Evolutionary conservation across 1,139 yeast genomes (phyloP).

Genomic region (Magnusiomyces sp.): DNA sequence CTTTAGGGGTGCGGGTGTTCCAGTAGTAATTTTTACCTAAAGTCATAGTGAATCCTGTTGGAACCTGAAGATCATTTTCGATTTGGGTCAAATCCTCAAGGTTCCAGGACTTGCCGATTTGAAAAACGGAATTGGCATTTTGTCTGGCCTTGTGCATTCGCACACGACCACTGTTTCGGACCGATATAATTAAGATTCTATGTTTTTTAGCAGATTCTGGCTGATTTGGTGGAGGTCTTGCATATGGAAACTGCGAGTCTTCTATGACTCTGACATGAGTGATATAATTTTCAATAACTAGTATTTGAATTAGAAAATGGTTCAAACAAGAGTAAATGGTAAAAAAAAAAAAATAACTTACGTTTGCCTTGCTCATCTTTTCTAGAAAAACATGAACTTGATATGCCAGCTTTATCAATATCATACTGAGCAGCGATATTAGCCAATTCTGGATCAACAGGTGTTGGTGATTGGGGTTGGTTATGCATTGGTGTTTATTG

Average conservation of each 20-base stretch:
- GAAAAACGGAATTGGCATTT: slow-evolving; percentile 64
- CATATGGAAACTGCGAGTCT: slow-evolving; percentile 23
- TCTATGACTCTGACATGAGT: slow-evolving; percentile 48
- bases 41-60: slow-evolving; percentile 41
- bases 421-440: slow-evolving; percentile 45
- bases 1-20: slow-evolving; percentile 65
- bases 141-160: slow-evolving; percentile 81
- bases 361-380: slow-evolving; percentile 21
- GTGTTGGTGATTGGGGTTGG: neutral
- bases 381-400: slow-evolving; percentile 39
- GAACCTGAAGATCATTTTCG: slow-evolving; percentile 43
- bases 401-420: slow-evolving; percentile 39
- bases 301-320: neutral
- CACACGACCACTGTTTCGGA: slow-evolving; percentile 52
- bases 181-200: slow-evolving; percentile 39
- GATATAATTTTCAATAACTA: slow-evolving; percentile 40
- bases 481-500: too few species aligned
- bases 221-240: slow-evolving; percentile 26
- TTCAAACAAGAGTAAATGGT: neutral
- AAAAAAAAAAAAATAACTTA: slow-evolving; percentile 5
- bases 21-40: slow-evolving; percentile 81
- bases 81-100: slow-evolving; percentile 59
- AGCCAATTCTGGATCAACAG: neutral
- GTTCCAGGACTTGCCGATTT: slow-evolving; percentile 92
- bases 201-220: slow-evolving; percentile 23